Conservation (phyloP, 2,329 filamentous ascomycete species). For the Aspergillus novofumigatus region DNA sequence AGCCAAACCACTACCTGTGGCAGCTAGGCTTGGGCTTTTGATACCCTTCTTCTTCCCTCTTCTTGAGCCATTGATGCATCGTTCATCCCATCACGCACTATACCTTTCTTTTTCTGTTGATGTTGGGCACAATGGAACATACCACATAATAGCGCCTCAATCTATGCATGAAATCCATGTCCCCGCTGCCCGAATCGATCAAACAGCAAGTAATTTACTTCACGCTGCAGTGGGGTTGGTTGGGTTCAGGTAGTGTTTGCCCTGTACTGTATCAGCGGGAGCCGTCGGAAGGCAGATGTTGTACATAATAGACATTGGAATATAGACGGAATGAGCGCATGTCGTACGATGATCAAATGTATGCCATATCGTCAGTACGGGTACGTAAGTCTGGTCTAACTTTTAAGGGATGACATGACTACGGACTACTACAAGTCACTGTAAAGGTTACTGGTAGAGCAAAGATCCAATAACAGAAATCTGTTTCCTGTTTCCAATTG, state of each 20-base stretch:
- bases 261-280: not conserved
- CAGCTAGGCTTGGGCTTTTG: constrained; percentile 20
- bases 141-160: not conserved
- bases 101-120: not conserved
- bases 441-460: not conserved
- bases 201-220: not conserved
- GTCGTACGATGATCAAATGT: not conserved
- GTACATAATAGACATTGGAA: not conserved
- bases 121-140: not conserved
- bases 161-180: not conserved
- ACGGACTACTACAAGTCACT: not conserved
- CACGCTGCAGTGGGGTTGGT: not conserved
- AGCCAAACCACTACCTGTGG: constrained; percentile 5
- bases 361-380: too few species aligned
- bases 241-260: not conserved
- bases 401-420: not conserved
- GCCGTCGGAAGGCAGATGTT: not conserved
- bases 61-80: constrained; percentile 4
- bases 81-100: not conserved
- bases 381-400: too few species aligned
- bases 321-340: not conserved
- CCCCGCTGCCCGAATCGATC: not conserved
- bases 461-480: not conserved
- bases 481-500: not conserved
- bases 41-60: constrained; percentile 22